Percentiles rank a stretch among this genome's conserved stretches.
Conservation (phyloP, 257 asterid species). For the Dorcoceras hygrometricum region DNA sequence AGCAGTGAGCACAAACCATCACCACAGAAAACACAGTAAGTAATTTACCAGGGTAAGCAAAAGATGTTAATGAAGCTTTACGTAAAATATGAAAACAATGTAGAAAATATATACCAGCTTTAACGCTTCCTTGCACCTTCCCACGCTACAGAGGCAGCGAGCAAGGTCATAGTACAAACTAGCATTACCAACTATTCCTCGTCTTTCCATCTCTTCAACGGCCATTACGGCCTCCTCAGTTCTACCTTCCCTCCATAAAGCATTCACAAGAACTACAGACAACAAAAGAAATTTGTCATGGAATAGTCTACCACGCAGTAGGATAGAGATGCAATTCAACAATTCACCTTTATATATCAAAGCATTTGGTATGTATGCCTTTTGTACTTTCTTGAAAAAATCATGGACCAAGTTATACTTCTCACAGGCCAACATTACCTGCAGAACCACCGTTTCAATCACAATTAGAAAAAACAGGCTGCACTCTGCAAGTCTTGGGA, state of each 20-base stretch:
- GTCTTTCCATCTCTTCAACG: constrained; percentile 81
- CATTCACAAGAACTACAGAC: constrained; percentile 68
- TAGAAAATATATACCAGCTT: constrained; percentile 53
- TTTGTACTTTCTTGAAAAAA: constrained; percentile 77
- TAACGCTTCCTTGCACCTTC: constrained; percentile 81
- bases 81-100: constrained; percentile 13
- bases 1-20: background rate
- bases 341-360: constrained; percentile 76
- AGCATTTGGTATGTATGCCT: constrained; percentile 73
- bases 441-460: constrained; percentile 24
- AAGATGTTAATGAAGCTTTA: constrained; percentile 9
- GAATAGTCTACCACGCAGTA: constrained; percentile 18
- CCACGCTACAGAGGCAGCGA: constrained; percentile 93
- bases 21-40: constrained; percentile 4
- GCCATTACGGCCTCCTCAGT: constrained; percentile 66
- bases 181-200: constrained; percentile 91
- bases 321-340: constrained; percentile 11
- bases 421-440: constrained; percentile 89
- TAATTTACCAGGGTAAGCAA: constrained; percentile 1
- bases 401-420: constrained; percentile 90
- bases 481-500: background rate
- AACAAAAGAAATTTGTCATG: constrained; percentile 20
- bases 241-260: constrained; percentile 86
- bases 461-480: background rate
- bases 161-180: constrained; percentile 88